Evolutionary conservation across 2,329 filamentous ascomycete genomes (phyloP), one percentile per base, ranked within the genome.

Genomic region (Akanthomyces dipterigenus): DNA sequence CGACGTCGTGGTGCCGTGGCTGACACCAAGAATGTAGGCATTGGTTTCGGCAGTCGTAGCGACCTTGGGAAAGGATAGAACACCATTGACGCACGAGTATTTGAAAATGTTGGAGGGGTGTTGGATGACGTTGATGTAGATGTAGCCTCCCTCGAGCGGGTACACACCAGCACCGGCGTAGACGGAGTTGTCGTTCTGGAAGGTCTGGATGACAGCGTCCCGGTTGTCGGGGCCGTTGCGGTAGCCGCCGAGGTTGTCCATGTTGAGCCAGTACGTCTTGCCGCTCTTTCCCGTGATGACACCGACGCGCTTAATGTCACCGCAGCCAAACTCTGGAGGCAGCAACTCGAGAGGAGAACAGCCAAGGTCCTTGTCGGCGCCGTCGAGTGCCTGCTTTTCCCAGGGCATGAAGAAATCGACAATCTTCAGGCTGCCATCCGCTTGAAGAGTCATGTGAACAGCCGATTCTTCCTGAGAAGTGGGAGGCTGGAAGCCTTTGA

Each of bases 31-130:
- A 54, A 80, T 75, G 61, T 78, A 79, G 0, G 81, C 80, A 55
- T 83, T 84, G 46, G 69, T 74, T 24, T 78, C 75, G 0, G 77
- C 75, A 3, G 76, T 80, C 59, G 80, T 76, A 4, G 79, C 79
- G 1, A 83, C 78, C 65, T 82, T 80, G 24, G 80, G 78, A 56
- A 86, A 85, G 2, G 76, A 75, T 0, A 82, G 79, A 11, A 79
- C 75, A 3, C 82, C 82, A 24, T 72, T 71, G 63, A 76, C 72
- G 67, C 81, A 84, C 2, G 78, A 77, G 67, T 85, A 85, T 64
- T 84, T 82, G 75, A 84, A 85, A 20, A 83, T 80, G 55, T 81
- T 77, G 0, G 81, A 81, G 16, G 78, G 76, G 65, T 80, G 81
- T 65, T 80, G 76, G 58, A 85, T 83, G 5, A 84, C 70, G 14